phyloP scores from a whole-genome alignment of 768 basidiomycete genomes.

The Cystobasidium ongulense region DNA sequence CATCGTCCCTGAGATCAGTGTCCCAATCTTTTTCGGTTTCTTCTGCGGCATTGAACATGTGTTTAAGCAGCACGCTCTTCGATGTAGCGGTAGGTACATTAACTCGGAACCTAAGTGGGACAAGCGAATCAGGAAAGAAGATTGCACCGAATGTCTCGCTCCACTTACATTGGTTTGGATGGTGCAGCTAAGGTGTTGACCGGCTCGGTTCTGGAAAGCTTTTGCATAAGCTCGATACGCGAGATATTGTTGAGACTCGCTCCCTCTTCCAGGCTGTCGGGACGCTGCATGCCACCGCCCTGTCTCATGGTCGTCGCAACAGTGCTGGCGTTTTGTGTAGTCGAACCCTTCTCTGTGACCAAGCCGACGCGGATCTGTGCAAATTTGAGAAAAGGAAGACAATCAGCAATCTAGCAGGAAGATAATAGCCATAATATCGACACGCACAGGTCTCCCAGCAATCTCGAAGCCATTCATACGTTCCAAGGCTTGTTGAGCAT shows the following conservation, averaged over 20 bases:
- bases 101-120: constrained; percentile 56
- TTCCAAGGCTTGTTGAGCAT: constrained; percentile 92
- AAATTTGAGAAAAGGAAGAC: not conserved
- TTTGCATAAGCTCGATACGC: constrained; percentile 99
- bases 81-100: constrained; percentile 81
- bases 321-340: not conserved
- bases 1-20: constrained; percentile 88
- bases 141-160: not conserved
- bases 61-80: constrained; percentile 76
- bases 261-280: constrained; percentile 77
- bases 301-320: constrained; percentile 28
- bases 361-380: constrained; percentile 35
- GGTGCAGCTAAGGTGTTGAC: constrained; percentile 11
- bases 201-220: constrained; percentile 86
- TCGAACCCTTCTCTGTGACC: constrained; percentile 38
- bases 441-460: constrained; percentile 59
- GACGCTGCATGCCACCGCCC: constrained; percentile 46
- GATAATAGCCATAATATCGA: not conserved
- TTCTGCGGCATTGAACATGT: constrained; percentile 97
- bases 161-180: constrained; percentile 35
- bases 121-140: not conserved
- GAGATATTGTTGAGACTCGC: constrained; percentile 97
- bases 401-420: not conserved
- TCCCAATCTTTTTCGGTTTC: constrained; percentile 97
- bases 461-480: constrained; percentile 99